A percentile compares a stretch with the other conserved stretches of the same genome.
Evolutionary conservation across 1,284 basidiomycete genomes (phyloP).

Genomic region (Calocybe gambosa): DNA sequence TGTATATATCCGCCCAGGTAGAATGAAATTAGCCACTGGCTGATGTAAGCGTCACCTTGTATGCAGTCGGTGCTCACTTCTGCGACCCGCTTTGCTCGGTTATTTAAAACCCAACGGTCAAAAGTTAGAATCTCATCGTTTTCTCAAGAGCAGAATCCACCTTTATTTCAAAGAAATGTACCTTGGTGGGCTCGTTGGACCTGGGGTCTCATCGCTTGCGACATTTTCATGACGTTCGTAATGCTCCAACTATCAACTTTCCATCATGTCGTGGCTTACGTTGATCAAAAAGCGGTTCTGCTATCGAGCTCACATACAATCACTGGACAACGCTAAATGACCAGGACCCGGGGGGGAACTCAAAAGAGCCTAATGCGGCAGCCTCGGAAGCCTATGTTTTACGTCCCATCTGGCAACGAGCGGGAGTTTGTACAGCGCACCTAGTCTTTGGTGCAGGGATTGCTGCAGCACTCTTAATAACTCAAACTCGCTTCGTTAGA

Average conservation of each 20-base stretch:
- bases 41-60: background rate
- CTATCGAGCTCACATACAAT: constrained; percentile 25
- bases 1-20: background rate
- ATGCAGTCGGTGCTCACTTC: constrained; percentile 11
- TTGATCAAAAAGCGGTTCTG: constrained; percentile 19
- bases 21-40: background rate
- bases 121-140: constrained; percentile 8
- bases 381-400: constrained; percentile 13
- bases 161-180: constrained; percentile 20
- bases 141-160: constrained; percentile 13
- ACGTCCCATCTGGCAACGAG: constrained; percentile 19
- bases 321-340: constrained; percentile 21
- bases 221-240: constrained; percentile 27
- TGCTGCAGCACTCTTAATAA: constrained; percentile 19
- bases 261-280: background rate
- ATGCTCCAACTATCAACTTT: background rate
- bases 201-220: constrained; percentile 24
- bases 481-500: constrained; percentile 19
- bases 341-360: constrained; percentile 17
- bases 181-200: constrained; percentile 28
- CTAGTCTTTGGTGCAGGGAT: constrained; percentile 18
- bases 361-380: constrained; percentile 10
- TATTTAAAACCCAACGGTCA: constrained; percentile 13
- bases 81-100: constrained; percentile 10
- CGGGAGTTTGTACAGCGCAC: constrained; percentile 17